These are phyloP conservation scores for Globisporangium camurandrum DNA, from an alignment of 352 stramenopile species.

Conservation along the genomic window DNA sequence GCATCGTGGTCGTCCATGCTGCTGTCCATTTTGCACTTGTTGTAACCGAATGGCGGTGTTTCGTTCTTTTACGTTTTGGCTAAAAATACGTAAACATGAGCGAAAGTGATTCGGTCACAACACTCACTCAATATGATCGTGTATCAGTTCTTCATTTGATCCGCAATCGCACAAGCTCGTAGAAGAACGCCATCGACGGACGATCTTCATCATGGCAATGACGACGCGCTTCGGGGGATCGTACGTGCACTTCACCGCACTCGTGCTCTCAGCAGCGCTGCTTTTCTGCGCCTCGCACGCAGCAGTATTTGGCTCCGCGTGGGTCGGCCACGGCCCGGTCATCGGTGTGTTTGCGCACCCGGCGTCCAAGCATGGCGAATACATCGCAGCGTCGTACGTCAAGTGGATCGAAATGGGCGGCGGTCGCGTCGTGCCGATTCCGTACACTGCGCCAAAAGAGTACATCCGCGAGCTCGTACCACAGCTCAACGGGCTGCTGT, in stretches of 20 bases:
- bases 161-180: too few species aligned
- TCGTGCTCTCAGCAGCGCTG: not conserved
- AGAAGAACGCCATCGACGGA: too few species aligned
- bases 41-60: too few species aligned
- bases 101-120: too few species aligned
- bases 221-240: too few species aligned
- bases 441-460: slow-evolving; percentile 52
- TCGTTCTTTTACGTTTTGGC: too few species aligned
- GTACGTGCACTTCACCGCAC: not conserved
- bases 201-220: too few species aligned
- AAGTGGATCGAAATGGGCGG: slow-evolving; percentile 77
- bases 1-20: not conserved
- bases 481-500: slow-evolving; percentile 63
- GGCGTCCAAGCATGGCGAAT: slow-evolving; percentile 54
- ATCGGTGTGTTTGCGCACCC: slow-evolving; percentile 45
- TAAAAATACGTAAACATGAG: too few species aligned
- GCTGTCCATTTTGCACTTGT: not conserved
- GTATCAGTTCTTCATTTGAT: too few species aligned
- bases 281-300: not conserved
- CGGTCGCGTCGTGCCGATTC: slow-evolving; percentile 63
- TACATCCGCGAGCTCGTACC: slow-evolving; percentile 52
- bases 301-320: too few species aligned
- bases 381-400: slow-evolving; percentile 73
- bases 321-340: slow-evolving; percentile 29
- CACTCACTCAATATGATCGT: too few species aligned